Conservation (phyloP, 2,329 filamentous ascomycete genomes). For the Xylariaceae sp. region DNA sequence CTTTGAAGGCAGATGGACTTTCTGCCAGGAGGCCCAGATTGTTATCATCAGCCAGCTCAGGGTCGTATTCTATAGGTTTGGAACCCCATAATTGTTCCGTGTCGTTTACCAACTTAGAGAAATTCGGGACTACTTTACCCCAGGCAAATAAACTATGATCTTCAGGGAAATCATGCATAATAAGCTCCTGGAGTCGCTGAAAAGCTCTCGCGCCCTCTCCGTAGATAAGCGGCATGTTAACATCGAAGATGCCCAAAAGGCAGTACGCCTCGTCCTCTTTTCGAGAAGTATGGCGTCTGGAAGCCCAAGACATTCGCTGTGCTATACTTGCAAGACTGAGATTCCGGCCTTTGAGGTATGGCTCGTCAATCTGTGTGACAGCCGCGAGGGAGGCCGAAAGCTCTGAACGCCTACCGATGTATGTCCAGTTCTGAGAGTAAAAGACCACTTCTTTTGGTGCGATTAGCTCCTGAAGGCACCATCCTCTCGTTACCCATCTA, state of each 20-base stretch:
- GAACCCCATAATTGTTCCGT: not conserved
- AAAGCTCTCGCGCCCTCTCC: slow-evolving; percentile 27
- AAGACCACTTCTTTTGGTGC: slow-evolving; percentile 22
- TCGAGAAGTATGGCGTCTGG: slow-evolving; percentile 19
- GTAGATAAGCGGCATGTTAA: slow-evolving; percentile 28
- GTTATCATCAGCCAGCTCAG: not conserved
- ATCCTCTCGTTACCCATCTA: slow-evolving; percentile 13
- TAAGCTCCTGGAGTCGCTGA: slow-evolving; percentile 21
- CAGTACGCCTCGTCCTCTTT: slow-evolving; percentile 28
- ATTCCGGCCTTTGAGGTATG: slow-evolving; percentile 10
- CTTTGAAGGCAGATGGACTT: slow-evolving; percentile 3
- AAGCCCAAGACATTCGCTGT: slow-evolving; percentile 28
- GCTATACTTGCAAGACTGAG: slow-evolving; percentile 17
- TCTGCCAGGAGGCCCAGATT: slow-evolving; percentile 4
- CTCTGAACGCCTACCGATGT: slow-evolving; percentile 18
- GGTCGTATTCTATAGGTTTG: not conserved
- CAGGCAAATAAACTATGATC: slow-evolving; percentile 26
- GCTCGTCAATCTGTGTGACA: slow-evolving; percentile 20
- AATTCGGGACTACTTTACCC: slow-evolving; percentile 6
- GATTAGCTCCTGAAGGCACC: slow-evolving; percentile 23
- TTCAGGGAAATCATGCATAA: slow-evolving; percentile 18
- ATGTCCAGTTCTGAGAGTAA: slow-evolving; percentile 17
- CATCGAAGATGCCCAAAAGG: slow-evolving; percentile 28
- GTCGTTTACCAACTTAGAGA: not conserved
- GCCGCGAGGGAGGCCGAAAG: slow-evolving; percentile 15